These are phyloP conservation scores for Trypanosoma mega DNA, from an alignment of 208 protist genomes.

Conservation along the genomic window DNA sequence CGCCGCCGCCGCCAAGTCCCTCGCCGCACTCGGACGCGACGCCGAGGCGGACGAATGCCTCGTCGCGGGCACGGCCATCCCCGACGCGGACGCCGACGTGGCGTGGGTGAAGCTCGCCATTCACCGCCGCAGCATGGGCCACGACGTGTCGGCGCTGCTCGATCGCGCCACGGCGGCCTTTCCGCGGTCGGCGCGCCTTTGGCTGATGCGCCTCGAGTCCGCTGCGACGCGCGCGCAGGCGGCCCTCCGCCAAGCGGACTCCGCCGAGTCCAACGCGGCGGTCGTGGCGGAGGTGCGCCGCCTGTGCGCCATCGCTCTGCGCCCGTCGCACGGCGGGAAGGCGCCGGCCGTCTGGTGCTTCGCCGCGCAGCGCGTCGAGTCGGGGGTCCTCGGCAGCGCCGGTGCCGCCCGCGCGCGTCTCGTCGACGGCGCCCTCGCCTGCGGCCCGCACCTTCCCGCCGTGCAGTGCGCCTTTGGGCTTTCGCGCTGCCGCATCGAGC, in stretches of 20 bases:
- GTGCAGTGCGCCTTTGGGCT: conserved; percentile 37
- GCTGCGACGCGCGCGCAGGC: conserved; percentile 19
- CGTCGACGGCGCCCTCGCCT: conserved; percentile 21
- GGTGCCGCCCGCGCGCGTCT: conserved; percentile 28
- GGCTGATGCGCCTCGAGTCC: conserved; percentile 68
- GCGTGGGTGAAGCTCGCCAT: conserved; percentile 62
- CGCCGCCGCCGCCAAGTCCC: conserved; percentile 41
- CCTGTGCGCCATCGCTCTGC: conserved; percentile 42
- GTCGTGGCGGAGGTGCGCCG: conserved; percentile 34
- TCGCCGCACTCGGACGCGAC: conserved; percentile 33
- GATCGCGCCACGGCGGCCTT: conserved; percentile 26
- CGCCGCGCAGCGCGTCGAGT: conserved; percentile 57
- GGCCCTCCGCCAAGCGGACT: conserved; percentile 12
- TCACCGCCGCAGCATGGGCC: conserved; percentile 41
- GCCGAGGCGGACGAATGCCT: conserved; percentile 41
- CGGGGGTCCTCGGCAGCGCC: conserved; percentile 27
- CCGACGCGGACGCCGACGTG: conserved; percentile 30
- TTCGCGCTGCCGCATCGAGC: conserved; percentile 40
- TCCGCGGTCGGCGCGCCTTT: conserved; percentile 55
- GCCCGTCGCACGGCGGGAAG: conserved; percentile 41
- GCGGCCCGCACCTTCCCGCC: conserved; percentile 10
- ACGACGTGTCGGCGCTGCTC: conserved; percentile 30
- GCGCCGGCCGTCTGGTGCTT: conserved; percentile 64
- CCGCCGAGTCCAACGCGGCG: conserved; percentile 6
- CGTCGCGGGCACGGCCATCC: conserved; percentile 25